Evolutionary conservation across 345 rosid genomes (phyloP).

Genomic region (Citrus australasica): DNA sequence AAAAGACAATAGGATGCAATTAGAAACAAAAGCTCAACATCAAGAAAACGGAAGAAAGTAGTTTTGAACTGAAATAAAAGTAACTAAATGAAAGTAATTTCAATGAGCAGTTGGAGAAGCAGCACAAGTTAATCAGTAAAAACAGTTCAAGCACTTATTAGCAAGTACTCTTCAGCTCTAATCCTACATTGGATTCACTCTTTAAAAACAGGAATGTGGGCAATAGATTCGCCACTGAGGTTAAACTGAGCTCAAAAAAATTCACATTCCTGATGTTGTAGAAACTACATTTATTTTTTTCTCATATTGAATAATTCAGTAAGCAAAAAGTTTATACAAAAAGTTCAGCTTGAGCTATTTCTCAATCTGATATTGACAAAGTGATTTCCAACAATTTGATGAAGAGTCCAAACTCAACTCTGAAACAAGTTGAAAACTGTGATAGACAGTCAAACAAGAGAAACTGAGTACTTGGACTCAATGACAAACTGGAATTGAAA

Average conservation of each 20-base stretch:
- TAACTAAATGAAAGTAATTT: background rate
- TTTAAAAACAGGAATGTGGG: background rate
- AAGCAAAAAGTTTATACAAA: conserved; percentile 2
- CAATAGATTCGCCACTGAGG: background rate
- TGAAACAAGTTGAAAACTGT: conserved; percentile 14
- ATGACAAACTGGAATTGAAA: conserved; percentile 15
- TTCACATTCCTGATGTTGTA: background rate
- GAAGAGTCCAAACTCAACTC: conserved; percentile 17
- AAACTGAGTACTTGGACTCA: conserved; percentile 1
- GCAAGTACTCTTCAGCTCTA: background rate
- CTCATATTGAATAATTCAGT: conserved; percentile 8
- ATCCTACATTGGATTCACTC: background rate
- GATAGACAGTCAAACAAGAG: conserved; percentile 22
- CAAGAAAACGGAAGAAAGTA: background rate
- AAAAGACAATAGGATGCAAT: background rate
- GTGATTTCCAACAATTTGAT: conserved; percentile 22
- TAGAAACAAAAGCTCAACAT: background rate
- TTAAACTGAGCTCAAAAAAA: background rate
- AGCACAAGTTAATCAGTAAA: background rate
- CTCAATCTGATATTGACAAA: conserved; percentile 12
- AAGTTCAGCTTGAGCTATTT: conserved; percentile 14
- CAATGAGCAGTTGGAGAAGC: background rate
- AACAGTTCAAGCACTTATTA: background rate
- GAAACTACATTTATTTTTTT: background rate
- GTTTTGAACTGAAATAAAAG: background rate